These are phyloP conservation scores for Calonectria hongkongensis DNA, from an alignment of 2,329 filamentous ascomycete species.

Conservation along the genomic window DNA sequence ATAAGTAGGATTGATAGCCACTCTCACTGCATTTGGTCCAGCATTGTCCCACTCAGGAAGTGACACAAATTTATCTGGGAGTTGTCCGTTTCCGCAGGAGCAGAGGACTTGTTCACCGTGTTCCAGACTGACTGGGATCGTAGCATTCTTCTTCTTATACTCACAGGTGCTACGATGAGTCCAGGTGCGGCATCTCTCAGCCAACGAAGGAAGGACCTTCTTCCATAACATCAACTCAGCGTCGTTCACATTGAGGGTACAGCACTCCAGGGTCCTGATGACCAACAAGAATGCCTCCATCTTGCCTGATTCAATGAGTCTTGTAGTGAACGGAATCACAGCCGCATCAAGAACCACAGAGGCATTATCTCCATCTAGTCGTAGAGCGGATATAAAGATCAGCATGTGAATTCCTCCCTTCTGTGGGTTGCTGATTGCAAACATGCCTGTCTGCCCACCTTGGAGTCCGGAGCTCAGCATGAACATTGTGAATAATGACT, in stretches of 20 bases:
- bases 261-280: conserved; percentile 60
- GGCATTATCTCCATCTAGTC: conserved; percentile 65
- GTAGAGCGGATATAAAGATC: conserved; percentile 64
- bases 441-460: conserved; percentile 66
- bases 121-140: conserved; percentile 63
- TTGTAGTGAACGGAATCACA: conserved; percentile 64
- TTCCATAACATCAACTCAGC: conserved; percentile 76
- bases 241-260: conserved; percentile 66
- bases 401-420: conserved; percentile 64
- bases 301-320: conserved; percentile 56
- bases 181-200: conserved; percentile 71
- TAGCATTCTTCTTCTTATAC: conserved; percentile 60
- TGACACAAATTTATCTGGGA: conserved; percentile 63
- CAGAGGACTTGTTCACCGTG: conserved; percentile 64
- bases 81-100: conserved; percentile 65
- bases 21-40: conserved; percentile 68
- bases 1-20: conserved; percentile 75
- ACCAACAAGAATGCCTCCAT: conserved; percentile 63
- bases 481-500: conserved; percentile 68
- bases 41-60: conserved; percentile 67
- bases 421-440: conserved; percentile 62
- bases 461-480: conserved; percentile 67
- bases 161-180: conserved; percentile 64
- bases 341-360: conserved; percentile 69
- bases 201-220: conserved; percentile 64